A percentile compares a stretch with the other conserved stretches of the same genome.
Conservation (phyloP, 2,329 filamentous ascomycete species). For the Aspergillus luchuensis region DNA sequence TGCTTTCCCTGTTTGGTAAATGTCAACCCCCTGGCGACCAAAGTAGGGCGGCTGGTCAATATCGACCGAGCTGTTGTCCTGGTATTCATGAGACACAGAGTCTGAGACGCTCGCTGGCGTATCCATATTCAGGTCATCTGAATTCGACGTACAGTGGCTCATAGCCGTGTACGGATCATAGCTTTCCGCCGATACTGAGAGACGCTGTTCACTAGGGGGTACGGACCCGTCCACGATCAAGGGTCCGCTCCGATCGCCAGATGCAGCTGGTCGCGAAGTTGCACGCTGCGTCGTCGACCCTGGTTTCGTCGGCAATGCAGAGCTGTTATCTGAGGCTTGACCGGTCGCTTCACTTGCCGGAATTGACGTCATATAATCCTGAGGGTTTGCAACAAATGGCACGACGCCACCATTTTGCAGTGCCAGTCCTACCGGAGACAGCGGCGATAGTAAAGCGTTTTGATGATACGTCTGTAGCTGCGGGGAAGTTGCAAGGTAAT, state of each 20-base stretch:
- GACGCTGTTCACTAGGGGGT: constrained; percentile 40
- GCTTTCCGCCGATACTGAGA: constrained; percentile 35
- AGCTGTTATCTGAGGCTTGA: constrained; percentile 27
- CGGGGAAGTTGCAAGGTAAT: constrained; percentile 49
- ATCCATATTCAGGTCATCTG: constrained; percentile 41
- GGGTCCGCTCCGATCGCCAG: constrained; percentile 40
- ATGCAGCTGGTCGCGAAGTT: constrained; percentile 30
- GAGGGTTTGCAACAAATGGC: constrained; percentile 34
- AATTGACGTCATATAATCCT: constrained; percentile 36
- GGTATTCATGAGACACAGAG: constrained; percentile 42
- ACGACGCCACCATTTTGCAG: constrained; percentile 42
- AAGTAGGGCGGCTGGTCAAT: constrained; percentile 35
- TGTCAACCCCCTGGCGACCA: constrained; percentile 30
- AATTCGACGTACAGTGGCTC: constrained; percentile 46
- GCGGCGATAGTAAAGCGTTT: constrained; percentile 40
- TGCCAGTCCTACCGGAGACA: constrained; percentile 42
- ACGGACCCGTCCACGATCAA: constrained; percentile 53
- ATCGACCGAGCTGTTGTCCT: constrained; percentile 40
- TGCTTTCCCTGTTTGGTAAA: constrained; percentile 19
- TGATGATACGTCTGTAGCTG: constrained; percentile 46
- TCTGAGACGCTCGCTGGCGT: constrained; percentile 43
- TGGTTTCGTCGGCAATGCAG: constrained; percentile 23
- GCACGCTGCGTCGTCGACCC: constrained; percentile 26
- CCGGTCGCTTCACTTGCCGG: constrained; percentile 28
- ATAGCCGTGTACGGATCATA: constrained; percentile 40